Evolutionary conservation across 176 grass and related monocot genomes (phyloP).

Genomic region (Oryza glaberrima): DNA sequence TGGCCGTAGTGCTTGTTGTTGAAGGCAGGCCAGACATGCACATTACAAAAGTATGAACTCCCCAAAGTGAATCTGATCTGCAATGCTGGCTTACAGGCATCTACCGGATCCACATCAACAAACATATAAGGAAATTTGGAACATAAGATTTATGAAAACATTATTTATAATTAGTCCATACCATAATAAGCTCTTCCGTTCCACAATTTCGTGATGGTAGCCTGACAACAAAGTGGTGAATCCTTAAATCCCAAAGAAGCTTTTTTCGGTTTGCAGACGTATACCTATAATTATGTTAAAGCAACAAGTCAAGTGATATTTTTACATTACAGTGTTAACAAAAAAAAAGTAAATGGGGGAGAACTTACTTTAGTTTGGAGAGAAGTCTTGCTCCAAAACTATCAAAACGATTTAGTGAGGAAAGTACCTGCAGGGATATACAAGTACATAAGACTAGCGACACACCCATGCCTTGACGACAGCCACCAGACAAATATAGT

Average conservation of each 20-base stretch:
- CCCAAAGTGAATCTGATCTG: neutral
- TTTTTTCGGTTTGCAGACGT: constrained; percentile 67
- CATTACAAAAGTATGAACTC: neutral
- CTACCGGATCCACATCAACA: neutral
- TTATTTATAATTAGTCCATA: constrained; percentile 42
- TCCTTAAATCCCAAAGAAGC: constrained; percentile 74
- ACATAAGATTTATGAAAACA: constrained; percentile 21
- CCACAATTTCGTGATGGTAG: constrained; percentile 65
- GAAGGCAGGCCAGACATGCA: neutral
- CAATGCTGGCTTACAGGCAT: neutral
- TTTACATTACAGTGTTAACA: constrained; percentile 25
- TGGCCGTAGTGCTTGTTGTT: neutral
- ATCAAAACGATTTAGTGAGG: constrained; percentile 77
- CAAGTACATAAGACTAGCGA: constrained; percentile 34
- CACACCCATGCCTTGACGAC: too few relatives aligned
- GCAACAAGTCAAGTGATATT: constrained; percentile 40
- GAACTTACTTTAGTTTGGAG: constrained; percentile 78
- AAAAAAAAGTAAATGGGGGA: constrained; percentile 18
- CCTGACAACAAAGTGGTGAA: constrained; percentile 64
- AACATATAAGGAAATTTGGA: neutral
- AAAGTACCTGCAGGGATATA: constrained; percentile 66
- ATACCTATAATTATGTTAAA: constrained; percentile 65
- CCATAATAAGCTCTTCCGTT: constrained; percentile 52
- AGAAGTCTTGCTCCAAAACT: constrained; percentile 73
- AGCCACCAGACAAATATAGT: neutral